A percentile compares a stretch with the other conserved stretches of the same genome.
phyloP scores from a whole-genome alignment of 1,139 yeast species.

The Yamadazyma kanchanaburiensis region DNA sequence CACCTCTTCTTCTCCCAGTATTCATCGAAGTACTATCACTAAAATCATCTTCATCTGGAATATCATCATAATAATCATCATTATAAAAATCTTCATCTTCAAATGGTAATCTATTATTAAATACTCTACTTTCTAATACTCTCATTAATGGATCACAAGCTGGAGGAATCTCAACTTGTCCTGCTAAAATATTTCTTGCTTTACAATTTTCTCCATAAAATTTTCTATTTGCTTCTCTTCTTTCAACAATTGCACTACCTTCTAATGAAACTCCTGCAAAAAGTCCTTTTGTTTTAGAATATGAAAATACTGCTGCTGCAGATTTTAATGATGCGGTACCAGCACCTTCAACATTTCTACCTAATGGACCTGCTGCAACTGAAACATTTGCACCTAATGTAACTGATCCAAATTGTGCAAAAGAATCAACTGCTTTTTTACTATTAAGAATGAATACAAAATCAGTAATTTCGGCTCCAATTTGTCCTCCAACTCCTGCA shows the following conservation, averaged over 20 bases:
- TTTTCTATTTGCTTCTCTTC: conserved; percentile 95
- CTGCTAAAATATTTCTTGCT: conserved; percentile 77
- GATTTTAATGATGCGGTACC: conserved; percentile 88
- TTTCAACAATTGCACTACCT: conserved; percentile 91
- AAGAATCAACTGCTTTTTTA: conserved; percentile 85
- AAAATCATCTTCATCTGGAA: conserved; percentile 56
- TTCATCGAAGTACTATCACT: conserved; percentile 43
- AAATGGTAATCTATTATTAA: conserved; percentile 53
- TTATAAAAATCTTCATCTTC: conserved; percentile 54
- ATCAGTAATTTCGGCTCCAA: conserved; percentile 95
- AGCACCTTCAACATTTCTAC: conserved; percentile 97
- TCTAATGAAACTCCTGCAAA: conserved; percentile 97
- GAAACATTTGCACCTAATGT: conserved; percentile 95
- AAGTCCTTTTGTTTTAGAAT: conserved; percentile 93
- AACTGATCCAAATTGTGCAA: conserved; percentile 91
- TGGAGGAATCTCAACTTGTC: conserved; percentile 89
- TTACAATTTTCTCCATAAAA: conserved; percentile 88
- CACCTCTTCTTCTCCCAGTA: conserved; percentile 23
- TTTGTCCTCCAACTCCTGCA: conserved; percentile 98
- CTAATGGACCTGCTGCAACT: conserved; percentile 97
- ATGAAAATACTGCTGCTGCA: conserved; percentile 89
- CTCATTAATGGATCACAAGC: conserved; percentile 89
- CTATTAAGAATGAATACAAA: conserved; percentile 90
- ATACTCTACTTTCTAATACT: conserved; percentile 81
- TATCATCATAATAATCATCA: conserved; percentile 65